Evolutionary conservation across 257 asterid species (phyloP).

Genomic region (Solanum pimpinellifolium): DNA sequence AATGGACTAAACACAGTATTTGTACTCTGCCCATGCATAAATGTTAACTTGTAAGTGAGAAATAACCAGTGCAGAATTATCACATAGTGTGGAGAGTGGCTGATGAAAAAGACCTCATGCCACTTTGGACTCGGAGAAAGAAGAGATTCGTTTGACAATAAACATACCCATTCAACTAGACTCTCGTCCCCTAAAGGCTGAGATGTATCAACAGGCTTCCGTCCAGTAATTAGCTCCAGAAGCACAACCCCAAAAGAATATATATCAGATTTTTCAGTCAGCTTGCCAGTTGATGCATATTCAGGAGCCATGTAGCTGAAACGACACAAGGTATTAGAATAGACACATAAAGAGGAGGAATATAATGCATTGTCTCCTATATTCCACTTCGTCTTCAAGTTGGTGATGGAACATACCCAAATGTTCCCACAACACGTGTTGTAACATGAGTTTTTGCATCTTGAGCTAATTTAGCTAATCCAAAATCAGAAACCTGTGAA

Average conservation of each 20-base stretch:
- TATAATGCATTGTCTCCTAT: neutral
- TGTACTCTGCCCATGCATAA: neutral
- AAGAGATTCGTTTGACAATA: neutral
- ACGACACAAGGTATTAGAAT: neutral
- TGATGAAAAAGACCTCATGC: neutral
- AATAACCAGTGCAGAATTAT: neutral
- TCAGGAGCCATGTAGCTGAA: constrained; percentile 98
- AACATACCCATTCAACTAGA: constrained; percentile 91
- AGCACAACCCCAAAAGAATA: constrained; percentile 91
- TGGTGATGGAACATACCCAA: constrained; percentile 46
- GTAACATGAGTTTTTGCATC: constrained; percentile 72
- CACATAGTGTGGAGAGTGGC: neutral
- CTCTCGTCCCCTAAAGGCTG: constrained; percentile 91
- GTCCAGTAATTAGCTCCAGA: constrained; percentile 76
- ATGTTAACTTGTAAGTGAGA: neutral
- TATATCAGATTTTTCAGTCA: constrained; percentile 83
- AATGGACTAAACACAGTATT: neutral
- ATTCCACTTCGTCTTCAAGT: neutral
- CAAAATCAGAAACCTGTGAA: constrained; percentile 86
- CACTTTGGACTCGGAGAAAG: neutral
- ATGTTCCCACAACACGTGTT: constrained; percentile 93
- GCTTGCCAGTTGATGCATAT: constrained; percentile 87
- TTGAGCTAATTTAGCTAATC: constrained; percentile 82
- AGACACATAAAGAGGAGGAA: neutral
- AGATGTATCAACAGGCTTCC: constrained; percentile 89